A percentile compares a stretch with the other conserved stretches of the same genome.
Conservation (phyloP, 1,284 basidiomycete genomes). For the Moesziomyces sp. region DNA sequence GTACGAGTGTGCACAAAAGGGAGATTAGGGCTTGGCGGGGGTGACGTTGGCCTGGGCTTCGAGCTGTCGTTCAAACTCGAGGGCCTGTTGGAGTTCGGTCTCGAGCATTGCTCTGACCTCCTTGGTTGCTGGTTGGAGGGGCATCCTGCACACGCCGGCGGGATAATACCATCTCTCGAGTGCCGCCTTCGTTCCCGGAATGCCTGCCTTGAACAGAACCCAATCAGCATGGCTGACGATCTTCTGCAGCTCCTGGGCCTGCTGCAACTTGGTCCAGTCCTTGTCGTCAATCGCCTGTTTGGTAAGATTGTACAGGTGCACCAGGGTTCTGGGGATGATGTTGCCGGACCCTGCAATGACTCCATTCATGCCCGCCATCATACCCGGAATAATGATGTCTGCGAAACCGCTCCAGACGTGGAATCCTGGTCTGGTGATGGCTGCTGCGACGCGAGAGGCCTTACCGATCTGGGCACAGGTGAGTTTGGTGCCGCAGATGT, state of each 20-base stretch:
- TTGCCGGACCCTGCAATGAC: conserved; percentile 51
- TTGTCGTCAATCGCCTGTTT: conserved; percentile 63
- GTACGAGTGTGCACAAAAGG: not conserved
- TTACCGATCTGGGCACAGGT: conserved; percentile 91
- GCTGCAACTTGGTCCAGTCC: conserved; percentile 70
- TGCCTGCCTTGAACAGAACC: conserved; percentile 80
- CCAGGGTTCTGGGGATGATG: conserved; percentile 72
- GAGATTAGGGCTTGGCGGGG: conserved; percentile 23
- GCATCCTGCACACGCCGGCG: conserved; percentile 79
- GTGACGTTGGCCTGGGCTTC: conserved; percentile 65
- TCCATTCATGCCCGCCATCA: conserved; percentile 45
- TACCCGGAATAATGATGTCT: conserved; percentile 48
- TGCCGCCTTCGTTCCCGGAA: conserved; percentile 84
- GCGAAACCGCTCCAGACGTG: conserved; percentile 41
- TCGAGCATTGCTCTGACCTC: conserved; percentile 74
- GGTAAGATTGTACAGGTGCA: conserved; percentile 76
- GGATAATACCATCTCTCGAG: conserved; percentile 78
- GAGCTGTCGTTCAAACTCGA: conserved; percentile 76
- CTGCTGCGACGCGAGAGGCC: conserved; percentile 81
- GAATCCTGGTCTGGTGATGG: conserved; percentile 70
- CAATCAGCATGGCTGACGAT: conserved; percentile 82
- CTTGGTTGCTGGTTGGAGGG: conserved; percentile 76
- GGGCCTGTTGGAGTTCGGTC: conserved; percentile 76
- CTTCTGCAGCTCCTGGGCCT: conserved; percentile 81
- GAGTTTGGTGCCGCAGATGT: conserved; percentile 85